These are phyloP conservation scores for Pichia thaimueangensis DNA, from an alignment of 805 yeast species.

Conservation along the genomic window DNA sequence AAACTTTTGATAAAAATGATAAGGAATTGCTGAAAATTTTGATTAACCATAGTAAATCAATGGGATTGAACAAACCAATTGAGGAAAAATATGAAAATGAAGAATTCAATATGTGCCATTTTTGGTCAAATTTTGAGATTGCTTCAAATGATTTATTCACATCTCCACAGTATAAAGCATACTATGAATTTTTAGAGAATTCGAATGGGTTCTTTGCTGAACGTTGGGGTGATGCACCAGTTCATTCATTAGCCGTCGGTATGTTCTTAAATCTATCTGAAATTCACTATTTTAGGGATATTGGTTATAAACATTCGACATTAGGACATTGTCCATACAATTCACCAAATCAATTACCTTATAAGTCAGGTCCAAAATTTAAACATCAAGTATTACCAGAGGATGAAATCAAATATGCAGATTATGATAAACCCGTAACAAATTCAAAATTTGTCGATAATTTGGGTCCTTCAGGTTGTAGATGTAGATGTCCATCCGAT, in stretches of 20 bases:
- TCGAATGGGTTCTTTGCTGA: conserved; percentile 84
- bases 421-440: conserved; percentile 20
- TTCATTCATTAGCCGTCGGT: conserved; percentile 82
- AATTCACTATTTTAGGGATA: conserved; percentile 85
- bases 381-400: conserved; percentile 27
- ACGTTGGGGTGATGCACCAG: conserved; percentile 98
- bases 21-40: conserved; percentile 31
- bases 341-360: conserved; percentile 47
- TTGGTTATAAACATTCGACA: conserved; percentile 81
- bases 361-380: conserved; percentile 30
- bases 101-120: conserved; percentile 75
- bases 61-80: conserved; percentile 26
- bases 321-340: conserved; percentile 80
- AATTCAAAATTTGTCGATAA: conserved; percentile 24
- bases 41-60: conserved; percentile 32
- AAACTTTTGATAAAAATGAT: not conserved
- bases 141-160: conserved; percentile 75
- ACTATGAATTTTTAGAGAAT: conserved; percentile 60
- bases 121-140: conserved; percentile 92
- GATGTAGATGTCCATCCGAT: conserved; percentile 70
- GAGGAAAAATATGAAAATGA: conserved; percentile 60
- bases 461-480: conserved; percentile 78
- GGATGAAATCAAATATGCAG: conserved; percentile 34
- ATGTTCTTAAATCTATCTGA: conserved; percentile 63
- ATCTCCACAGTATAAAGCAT: conserved; percentile 56